Evolutionary conservation across 441 rosid species (phyloP).

Genomic region (Jatropha podagrica): DNA sequence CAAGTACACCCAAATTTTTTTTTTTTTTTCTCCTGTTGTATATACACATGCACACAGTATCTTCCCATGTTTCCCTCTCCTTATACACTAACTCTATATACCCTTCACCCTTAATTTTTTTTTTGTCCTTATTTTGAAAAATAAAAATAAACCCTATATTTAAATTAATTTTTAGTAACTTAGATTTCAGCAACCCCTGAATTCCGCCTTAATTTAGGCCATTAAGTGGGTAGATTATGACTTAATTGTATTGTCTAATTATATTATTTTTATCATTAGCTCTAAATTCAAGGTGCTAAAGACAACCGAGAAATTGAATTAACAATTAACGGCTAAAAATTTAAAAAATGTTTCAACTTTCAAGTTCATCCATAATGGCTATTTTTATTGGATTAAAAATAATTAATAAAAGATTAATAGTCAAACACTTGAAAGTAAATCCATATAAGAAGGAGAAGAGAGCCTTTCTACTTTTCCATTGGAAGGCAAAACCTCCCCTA

Average conservation of each 20-base stretch:
- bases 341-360: too few relatives aligned
- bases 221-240: slow-evolving; percentile 26
- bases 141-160: too few relatives aligned
- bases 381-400: too few relatives aligned
- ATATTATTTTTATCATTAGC: slow-evolving; percentile 10
- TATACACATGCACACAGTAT: slow-evolving; percentile 22
- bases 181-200: slow-evolving; percentile 41
- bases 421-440: slow-evolving; percentile 31
- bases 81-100: slow-evolving; percentile 10
- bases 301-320: not conserved
- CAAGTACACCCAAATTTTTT: slow-evolving; percentile 24
- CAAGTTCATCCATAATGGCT: too few relatives aligned
- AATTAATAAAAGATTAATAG: slow-evolving; percentile 23
- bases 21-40: slow-evolving; percentile 31
- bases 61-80: slow-evolving; percentile 40
- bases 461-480: slow-evolving; percentile 16
- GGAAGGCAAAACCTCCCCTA: slow-evolving; percentile 30
- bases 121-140: too few relatives aligned
- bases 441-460: not conserved
- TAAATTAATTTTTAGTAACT: not conserved
- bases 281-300: slow-evolving; percentile 28
- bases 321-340: not conserved
- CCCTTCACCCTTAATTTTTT: not conserved
- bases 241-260: slow-evolving; percentile 18
- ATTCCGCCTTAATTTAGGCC: slow-evolving; percentile 57